A percentile compares a stretch with the other conserved stretches of the same genome.
These are phyloP conservation scores for Trapa bicornis DNA, from an alignment of 345 rosid species.

Conservation along the genomic window DNA sequence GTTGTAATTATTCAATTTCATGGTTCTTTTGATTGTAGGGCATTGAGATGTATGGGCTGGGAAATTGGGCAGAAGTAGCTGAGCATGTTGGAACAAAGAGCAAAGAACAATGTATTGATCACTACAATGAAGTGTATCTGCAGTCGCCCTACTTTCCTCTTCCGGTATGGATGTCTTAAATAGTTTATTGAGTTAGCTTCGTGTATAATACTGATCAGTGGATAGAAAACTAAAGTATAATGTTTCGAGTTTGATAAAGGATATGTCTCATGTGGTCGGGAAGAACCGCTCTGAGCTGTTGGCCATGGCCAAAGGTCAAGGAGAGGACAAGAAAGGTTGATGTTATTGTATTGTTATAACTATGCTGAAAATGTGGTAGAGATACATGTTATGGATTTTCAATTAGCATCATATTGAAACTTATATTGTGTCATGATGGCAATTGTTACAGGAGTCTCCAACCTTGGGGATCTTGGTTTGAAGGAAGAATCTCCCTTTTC, in stretches of 20 bases:
- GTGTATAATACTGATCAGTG: neutral
- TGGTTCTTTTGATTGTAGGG: slow-evolving; percentile 34
- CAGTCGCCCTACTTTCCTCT: slow-evolving; percentile 82
- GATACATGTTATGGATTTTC: neutral
- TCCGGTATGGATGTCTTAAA: slow-evolving; percentile 41
- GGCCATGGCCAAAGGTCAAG: slow-evolving; percentile 90
- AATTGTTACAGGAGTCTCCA: slow-evolving; percentile 26
- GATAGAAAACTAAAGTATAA: neutral
- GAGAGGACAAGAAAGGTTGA: slow-evolving; percentile 79
- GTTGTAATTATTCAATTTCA: neutral
- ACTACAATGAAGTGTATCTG: slow-evolving; percentile 60
- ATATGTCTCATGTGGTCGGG: slow-evolving; percentile 91
- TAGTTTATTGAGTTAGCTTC: neutral
- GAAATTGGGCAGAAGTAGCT: slow-evolving; percentile 92
- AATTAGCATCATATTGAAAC: neutral
- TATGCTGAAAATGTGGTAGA: neutral
- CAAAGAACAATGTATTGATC: slow-evolving; percentile 81
- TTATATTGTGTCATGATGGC: slow-evolving; percentile 7
- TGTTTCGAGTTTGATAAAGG: slow-evolving; percentile 29
- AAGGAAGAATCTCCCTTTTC: slow-evolving; percentile 81
- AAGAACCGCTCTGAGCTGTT: slow-evolving; percentile 89
- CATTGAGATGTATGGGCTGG: slow-evolving; percentile 94
- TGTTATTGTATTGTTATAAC: neutral
- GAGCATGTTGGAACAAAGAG: slow-evolving; percentile 98
- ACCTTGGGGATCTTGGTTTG: slow-evolving; percentile 44